phyloP scores from a whole-genome alignment of 768 basidiomycete genomes.

The Russula sp. region DNA sequence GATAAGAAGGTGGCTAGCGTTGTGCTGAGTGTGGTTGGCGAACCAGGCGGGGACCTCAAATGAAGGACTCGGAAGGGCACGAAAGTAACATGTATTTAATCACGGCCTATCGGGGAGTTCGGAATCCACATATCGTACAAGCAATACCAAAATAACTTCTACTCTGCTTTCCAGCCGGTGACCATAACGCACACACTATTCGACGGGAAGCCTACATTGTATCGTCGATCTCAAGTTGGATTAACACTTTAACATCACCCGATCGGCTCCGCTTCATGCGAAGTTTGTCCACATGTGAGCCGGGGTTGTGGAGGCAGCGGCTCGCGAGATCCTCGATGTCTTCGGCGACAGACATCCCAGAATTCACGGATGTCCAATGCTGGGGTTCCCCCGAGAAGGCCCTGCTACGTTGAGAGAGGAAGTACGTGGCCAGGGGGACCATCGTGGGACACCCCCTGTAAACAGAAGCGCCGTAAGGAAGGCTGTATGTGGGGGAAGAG shows the following conservation, averaged over 20 bases:
- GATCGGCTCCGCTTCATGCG: neutral
- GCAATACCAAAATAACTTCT: neutral
- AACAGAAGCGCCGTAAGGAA: neutral
- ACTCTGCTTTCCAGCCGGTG: neutral
- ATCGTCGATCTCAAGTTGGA: neutral
- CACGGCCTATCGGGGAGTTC: no score
- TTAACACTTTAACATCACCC: neutral
- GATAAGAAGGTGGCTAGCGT: no score
- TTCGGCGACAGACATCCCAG: neutral
- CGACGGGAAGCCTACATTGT: neutral
- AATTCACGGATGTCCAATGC: no score
- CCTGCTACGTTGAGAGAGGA: neutral
- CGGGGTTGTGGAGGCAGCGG: neutral
- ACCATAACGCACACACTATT: neutral
- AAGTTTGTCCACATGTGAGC: neutral
- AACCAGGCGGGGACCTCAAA: no score
- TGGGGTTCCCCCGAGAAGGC: neutral
- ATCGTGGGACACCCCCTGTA: neutral
- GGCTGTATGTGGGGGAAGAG: no score
- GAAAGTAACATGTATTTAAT: no score
- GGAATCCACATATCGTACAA: no score
- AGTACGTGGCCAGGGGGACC: no score
- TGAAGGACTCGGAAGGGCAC: no score
- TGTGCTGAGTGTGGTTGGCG: no score
- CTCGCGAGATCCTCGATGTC: neutral